Percentiles rank a stretch among this genome's conserved stretches.
Evolutionary conservation across 192 early-diverging fungal genomes (phyloP).

Genomic region (Glomus cerebriforme): DNA sequence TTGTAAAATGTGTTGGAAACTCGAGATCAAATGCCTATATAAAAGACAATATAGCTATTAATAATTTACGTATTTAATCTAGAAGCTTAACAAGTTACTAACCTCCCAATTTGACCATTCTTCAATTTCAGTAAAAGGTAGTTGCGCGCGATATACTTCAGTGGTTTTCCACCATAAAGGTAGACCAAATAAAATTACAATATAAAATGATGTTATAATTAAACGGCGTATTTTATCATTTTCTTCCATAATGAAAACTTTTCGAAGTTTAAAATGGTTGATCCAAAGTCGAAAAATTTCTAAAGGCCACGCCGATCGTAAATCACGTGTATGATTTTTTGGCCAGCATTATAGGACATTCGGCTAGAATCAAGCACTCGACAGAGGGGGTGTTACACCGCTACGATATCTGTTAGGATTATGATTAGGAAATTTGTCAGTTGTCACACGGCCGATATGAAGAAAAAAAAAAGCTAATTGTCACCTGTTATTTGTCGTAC

Average conservation of each 20-base stretch:
- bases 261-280: no score
- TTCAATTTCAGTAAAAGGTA: constrained; percentile 67
- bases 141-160: constrained; percentile 72
- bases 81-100: not conserved
- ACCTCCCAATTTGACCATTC: constrained; percentile 55
- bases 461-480: no score
- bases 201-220: constrained; percentile 55
- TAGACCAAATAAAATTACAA: constrained; percentile 59
- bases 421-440: no score
- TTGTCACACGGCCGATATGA: no score
- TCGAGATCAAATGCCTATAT: constrained; percentile 39
- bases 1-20: constrained; percentile 34
- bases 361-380: no score
- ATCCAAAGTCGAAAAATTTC: no score
- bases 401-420: no score
- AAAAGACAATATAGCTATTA: constrained; percentile 11
- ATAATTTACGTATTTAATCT: not conserved
- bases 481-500: no score
- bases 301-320: no score
- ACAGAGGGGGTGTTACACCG: no score
- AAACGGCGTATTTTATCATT: constrained; percentile 40
- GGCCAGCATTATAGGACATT: no score
- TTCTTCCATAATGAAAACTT: not conserved
- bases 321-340: no score
- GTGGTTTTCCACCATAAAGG: constrained; percentile 86